Percentiles rank a stretch among this genome's conserved stretches.
Evolutionary conservation across 768 basidiomycete genomes (phyloP).

Genomic region (Hypholoma fasciculare): DNA sequence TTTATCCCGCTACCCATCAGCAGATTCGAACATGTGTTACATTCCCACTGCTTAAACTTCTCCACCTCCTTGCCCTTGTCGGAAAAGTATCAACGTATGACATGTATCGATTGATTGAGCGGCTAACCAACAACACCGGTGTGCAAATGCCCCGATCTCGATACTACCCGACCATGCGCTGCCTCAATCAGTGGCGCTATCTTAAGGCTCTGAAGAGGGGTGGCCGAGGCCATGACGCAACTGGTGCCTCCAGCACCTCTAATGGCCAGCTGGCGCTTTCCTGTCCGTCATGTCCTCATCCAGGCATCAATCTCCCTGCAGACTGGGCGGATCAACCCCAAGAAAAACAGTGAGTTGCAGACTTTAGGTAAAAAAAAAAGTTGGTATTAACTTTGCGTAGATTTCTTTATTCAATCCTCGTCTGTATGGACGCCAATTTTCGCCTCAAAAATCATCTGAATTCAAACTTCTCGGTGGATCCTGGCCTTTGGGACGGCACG

Average conservation of each 20-base stretch:
- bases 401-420: constrained; percentile 12
- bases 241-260: constrained; percentile 17
- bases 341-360: neutral
- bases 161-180: neutral
- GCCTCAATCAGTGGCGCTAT: constrained; percentile 20
- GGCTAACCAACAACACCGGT: constrained; percentile 2
- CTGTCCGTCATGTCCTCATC: constrained; percentile 29
- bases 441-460: constrained; percentile 11
- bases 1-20: constrained; percentile 18
- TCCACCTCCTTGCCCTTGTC: neutral
- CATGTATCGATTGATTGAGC: constrained; percentile 7
- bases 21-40: constrained; percentile 9
- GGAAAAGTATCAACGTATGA: constrained; percentile 7
- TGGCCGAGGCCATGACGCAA: constrained; percentile 20
- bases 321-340: constrained; percentile 16
- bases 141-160: neutral
- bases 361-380: too few species aligned
- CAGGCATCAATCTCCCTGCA: constrained; percentile 22
- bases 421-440: constrained; percentile 13
- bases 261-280: constrained; percentile 21
- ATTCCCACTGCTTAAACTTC: constrained; percentile 2
- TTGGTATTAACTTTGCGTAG: neutral
- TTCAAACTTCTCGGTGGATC: constrained; percentile 10
- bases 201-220: constrained; percentile 24
- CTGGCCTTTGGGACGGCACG: constrained; percentile 5